Evolutionary conservation across 306 rosid genomes (phyloP).

Genomic region (Parietaria judaica): DNA sequence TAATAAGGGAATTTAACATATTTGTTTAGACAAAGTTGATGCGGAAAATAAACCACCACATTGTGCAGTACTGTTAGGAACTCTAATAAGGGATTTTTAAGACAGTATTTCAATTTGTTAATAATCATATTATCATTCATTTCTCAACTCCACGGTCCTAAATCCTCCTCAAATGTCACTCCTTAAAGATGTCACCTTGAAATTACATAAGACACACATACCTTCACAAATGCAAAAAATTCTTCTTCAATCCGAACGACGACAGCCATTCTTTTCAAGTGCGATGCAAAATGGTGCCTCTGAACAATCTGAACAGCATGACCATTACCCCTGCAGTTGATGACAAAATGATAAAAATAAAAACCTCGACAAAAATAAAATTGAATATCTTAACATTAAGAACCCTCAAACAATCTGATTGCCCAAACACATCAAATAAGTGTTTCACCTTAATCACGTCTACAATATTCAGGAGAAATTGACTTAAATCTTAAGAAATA

Average conservation of each 20-base stretch:
- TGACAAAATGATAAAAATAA: neutral
- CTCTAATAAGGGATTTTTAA: too few relatives aligned
- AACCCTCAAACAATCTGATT: too few relatives aligned
- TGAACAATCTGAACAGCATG: conserved; percentile 87
- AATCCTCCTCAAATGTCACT: neutral
- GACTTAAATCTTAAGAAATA: too few relatives aligned
- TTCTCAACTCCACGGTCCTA: neutral
- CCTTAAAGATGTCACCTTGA: neutral
- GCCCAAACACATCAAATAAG: too few relatives aligned
- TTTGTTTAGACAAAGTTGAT: neutral
- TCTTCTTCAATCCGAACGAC: conserved; percentile 89
- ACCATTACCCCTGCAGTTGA: conserved; percentile 70
- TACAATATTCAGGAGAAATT: too few relatives aligned
- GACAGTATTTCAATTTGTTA: too few relatives aligned
- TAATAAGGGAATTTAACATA: neutral
- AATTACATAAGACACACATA: conserved; percentile 22
- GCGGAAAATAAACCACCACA: neutral
- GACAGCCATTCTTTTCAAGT: conserved; percentile 94
- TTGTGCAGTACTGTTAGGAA: neutral
- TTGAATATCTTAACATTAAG: too few relatives aligned
- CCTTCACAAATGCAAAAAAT: conserved; percentile 94
- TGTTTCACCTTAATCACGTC: too few relatives aligned
- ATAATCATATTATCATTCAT: neutral
- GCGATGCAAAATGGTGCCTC: conserved; percentile 93
- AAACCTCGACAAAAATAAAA: neutral